phyloP scores from a whole-genome alignment of 305 asterid genomes.

The Solanum aculeatissimum region DNA sequence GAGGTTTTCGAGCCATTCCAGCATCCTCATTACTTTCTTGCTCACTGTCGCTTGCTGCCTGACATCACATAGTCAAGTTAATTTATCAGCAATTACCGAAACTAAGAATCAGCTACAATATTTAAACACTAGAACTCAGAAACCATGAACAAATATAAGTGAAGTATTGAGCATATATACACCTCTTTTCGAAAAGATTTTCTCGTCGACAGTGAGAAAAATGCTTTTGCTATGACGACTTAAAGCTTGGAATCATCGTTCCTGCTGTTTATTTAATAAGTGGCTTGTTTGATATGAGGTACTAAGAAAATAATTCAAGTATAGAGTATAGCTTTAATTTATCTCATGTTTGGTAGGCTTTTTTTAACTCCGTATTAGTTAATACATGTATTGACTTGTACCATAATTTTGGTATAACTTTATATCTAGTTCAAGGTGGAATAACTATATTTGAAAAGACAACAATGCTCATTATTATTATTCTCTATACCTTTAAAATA shows the following conservation, averaged over 20 bases:
- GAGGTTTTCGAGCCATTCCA: slow-evolving; percentile 68
- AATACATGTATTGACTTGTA: background rate
- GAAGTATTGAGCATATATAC: background rate
- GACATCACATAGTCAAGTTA: slow-evolving; percentile 20
- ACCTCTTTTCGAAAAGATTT: background rate
- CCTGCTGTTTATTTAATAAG: background rate
- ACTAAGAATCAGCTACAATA: background rate
- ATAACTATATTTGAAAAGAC: background rate
- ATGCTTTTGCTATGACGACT: background rate
- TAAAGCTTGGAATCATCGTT: background rate
- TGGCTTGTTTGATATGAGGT: background rate
- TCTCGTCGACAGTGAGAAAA: background rate
- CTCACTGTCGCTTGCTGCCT: slow-evolving; percentile 84
- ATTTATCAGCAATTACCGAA: background rate
- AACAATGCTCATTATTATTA: background rate
- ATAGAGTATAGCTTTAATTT: background rate
- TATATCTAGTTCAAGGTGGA: background rate
- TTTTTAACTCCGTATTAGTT: background rate
- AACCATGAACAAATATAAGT: background rate
- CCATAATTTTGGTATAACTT: background rate
- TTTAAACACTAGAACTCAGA: background rate
- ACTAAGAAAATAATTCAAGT: background rate
- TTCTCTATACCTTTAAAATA: background rate
- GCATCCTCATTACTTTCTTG: slow-evolving; percentile 81
- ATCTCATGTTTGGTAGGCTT: background rate